Base-by-base conservation (phyloP, 2,329 filamentous ascomycete genomes). In the Epichloe hybrida region DNA sequence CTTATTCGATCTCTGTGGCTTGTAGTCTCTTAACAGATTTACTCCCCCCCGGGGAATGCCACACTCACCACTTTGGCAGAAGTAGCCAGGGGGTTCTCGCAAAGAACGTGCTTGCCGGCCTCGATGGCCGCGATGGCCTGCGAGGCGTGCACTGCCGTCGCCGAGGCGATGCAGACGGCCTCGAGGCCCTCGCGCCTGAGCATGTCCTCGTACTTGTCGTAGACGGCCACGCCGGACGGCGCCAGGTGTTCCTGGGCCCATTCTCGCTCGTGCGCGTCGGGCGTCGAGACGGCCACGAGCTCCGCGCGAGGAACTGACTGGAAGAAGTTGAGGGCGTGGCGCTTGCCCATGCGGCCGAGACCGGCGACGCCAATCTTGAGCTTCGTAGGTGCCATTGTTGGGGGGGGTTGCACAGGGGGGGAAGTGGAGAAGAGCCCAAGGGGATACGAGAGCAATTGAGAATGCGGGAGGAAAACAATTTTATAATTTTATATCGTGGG, bases 31-130 rank as follows among this genome's bases (percentile, higher is more conserved):
- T n/a, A n/a, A n/a, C n/a, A n/a, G n/a, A n/a, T n/a, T n/a, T n/a
- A n/a, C n/a, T n/a, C n/a, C n/a, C n/a, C n/a, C n/a, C n/a, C n/a
- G n/a, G n/a, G n/a, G n/a, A n/a, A n/a, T n/a, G n/a, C n/a, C n/a
- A n/a, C n/a, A 66, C 73, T 56, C 65, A 80, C 78, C 48, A 79
- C 67, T 55, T 80, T 75, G 9, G 80, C 68, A 52, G 71, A 76
- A 0, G 77, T 83, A 48, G 72, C 75, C 45, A 79, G 60, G 77
- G 77, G 77, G 67, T 81, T 80, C 66, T 81, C 77, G 60, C 76
- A 80, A 13, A 80, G 64, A 0, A 80, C 75, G 57, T 81, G 77
- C 58, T 74, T 71, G 46, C 73, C 70, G 4, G 67, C 68, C 48
- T 74, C 62, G 48, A 81, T 78, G 20, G 75, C 76, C 55, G 72